A percentile compares a stretch with the other conserved stretches of the same genome.
Evolutionary conservation across 2,329 filamentous ascomycete genomes (phyloP).

Genomic region (Aspergillus intermedius): DNA sequence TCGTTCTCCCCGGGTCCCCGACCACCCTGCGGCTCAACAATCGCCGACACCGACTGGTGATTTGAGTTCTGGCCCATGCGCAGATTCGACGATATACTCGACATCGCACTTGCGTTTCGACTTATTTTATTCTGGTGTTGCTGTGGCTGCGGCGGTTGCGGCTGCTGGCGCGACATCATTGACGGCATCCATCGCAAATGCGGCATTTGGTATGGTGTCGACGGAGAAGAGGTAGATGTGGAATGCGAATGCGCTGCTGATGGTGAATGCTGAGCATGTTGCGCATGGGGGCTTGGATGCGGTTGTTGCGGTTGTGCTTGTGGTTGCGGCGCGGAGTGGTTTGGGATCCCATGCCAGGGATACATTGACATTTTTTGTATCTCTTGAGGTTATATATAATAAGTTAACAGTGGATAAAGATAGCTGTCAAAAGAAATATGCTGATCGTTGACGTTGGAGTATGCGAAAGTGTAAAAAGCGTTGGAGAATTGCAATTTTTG

Average conservation of each 20-base stretch:
- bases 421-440: not conserved
- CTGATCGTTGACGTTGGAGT: not conserved
- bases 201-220: constrained; percentile 14
- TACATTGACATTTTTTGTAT: constrained; percentile 7
- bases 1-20: not conserved
- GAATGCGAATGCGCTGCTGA: too few relatives aligned
- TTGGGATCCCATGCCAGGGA: constrained; percentile 12
- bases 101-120: constrained; percentile 5
- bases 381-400: not conserved
- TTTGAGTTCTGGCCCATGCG: constrained; percentile 7
- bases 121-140: not conserved
- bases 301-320: not conserved
- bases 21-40: constrained; percentile 4
- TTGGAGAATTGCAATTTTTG: constrained; percentile 1
- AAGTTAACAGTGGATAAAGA: not conserved
- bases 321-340: not conserved
- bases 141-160: constrained; percentile 4
- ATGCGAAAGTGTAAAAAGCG: not conserved
- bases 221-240: too few relatives aligned
- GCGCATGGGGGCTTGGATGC: not conserved
- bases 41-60: constrained; percentile 9
- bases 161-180: constrained; percentile 14
- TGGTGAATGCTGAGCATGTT: too few relatives aligned
- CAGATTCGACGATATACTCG: constrained; percentile 14
- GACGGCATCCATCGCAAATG: constrained; percentile 22